Evolutionary conservation across 2,329 filamentous ascomycete genomes (phyloP), one percentile per base, ranked within the genome.

Genomic region (Phaeosphaeria sp.): DNA sequence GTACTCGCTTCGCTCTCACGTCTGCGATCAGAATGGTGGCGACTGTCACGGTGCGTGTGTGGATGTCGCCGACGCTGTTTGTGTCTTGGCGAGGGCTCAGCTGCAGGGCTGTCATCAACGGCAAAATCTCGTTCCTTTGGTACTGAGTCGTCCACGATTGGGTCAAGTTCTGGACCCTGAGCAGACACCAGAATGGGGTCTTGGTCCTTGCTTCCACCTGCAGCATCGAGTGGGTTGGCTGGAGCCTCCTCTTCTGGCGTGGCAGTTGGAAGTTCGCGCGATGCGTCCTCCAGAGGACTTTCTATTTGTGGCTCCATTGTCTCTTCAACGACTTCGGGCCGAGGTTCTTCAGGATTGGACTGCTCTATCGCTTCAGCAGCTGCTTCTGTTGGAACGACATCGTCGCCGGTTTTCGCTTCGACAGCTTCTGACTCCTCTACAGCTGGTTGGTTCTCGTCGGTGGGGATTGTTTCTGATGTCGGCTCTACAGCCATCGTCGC

Each of bases 1-100:
- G 60, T 65, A 43, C 65, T 71, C 10, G 68, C 62, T 50, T 72
- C 72, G 51, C 72, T 76, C 49, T 76, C 73, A 21, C 69, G 70
- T 50, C 72, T 65, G 15, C 66, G 66, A 48, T 67, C 58, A 1
- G 71, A 73, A 20, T 62, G 59, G n/a, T 69, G 66, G 22, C 65
- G 69, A 21, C 67, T 58, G 6, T 72, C 73, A 22, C 66, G 64
- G 33, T 72, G 60, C 4, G 71, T 60, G 30, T 74, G 65, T 6
- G 74, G 76, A 50, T 72, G 66, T 18, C 73, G 65, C 15, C 74
- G 66, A 4, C 67, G 62, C 22, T 64, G 64, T 52, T 70, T 75
- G 23, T 72, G 72, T 52, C 57, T 64, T 20, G 60, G 54, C 18
- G 64, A 64, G 46, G 66, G 56, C 25, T 67, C 69, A 7, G 59